Evolutionary conservation across 1,284 basidiomycete species (phyloP).

Genomic region (Phylloporus gajari): DNA sequence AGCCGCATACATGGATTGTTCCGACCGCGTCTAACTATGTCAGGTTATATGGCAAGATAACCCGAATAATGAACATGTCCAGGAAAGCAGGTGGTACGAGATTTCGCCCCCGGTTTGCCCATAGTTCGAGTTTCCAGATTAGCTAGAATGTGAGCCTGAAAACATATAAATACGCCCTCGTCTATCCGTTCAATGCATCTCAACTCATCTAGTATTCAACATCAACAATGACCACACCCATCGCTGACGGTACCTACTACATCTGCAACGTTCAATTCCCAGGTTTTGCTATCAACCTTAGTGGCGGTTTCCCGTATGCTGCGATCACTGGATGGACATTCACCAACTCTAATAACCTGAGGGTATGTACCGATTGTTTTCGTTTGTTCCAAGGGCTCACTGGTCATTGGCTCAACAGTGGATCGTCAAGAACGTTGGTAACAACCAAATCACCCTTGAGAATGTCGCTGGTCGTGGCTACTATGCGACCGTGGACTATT

Average conservation of each 20-base stretch:
- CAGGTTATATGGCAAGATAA: too few species aligned
- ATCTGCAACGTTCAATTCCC: neutral
- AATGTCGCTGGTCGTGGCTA: neutral
- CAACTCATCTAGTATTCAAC: neutral
- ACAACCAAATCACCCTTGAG: neutral
- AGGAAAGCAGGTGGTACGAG: too few species aligned
- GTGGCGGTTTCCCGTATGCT: neutral
- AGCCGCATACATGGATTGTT: too few species aligned
- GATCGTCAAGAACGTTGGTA: neutral
- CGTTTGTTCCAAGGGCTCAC: neutral
- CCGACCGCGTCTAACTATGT: too few species aligned
- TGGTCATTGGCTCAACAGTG: neutral
- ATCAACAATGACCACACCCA: neutral
- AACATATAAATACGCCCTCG: neutral
- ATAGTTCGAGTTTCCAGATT: too few species aligned
- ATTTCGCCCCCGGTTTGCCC: too few species aligned
- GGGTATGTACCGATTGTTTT: neutral
- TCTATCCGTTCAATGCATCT: neutral
- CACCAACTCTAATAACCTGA: neutral
- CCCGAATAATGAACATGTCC: too few species aligned
- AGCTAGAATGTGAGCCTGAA: neutral
- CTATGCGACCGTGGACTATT: neutral
- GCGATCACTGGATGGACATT: neutral
- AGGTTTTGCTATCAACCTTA: neutral
- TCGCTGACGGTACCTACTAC: neutral